Evolutionary conservation across 352 stramenopile species (phyloP), one percentile per base, ranked within the genome.

Genomic region (Phytophthora megakarya): DNA sequence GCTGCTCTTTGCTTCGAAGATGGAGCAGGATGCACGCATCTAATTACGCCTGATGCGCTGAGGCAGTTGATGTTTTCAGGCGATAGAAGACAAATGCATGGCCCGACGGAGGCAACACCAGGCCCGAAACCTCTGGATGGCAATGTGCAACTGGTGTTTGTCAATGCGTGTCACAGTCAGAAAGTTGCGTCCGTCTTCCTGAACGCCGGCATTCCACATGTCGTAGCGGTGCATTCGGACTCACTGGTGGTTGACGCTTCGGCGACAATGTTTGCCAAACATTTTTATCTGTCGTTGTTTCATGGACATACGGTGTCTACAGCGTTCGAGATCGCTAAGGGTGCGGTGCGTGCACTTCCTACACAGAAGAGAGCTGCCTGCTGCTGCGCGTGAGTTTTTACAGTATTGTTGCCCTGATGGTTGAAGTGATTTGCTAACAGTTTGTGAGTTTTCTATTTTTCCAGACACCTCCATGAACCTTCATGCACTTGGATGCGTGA

Each of bases 141-240:
- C 38, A 74, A 59, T 40, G 76, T 88, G 9, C 75, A 91, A 40
- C 72, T 94, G 40, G 85, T 94, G 13, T 94, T 92, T 67, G 84
- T 94, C 33, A 94, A 91, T 52, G 88, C 85, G 7, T 92, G 92
- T 39, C 84, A 96, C 62, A 96, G 84, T 47, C 78, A 97, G 61
- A 81, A 82, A 38, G 86, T 91, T n/a, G 92, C 90, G 2, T 86
- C 84, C 2, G 88, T 95, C 1, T 97, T 98, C 44, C 71, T 96
- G 28, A 85, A 92, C 30, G 91, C 90, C 2, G 92, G 90, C 7
- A 94, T 98, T 32, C 88, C 86, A 2, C 89, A 98, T 60, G 90
- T 98, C 8, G 86, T 98, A n/a, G 90, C 89, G 6, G 82, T 92
- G 9, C 84, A 92, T 59, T 92, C 81, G 22, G 83, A 92, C 42